These are phyloP conservation scores for Neobulgaria alba DNA, from an alignment of 2,329 filamentous ascomycete species.

Conservation along the genomic window DNA sequence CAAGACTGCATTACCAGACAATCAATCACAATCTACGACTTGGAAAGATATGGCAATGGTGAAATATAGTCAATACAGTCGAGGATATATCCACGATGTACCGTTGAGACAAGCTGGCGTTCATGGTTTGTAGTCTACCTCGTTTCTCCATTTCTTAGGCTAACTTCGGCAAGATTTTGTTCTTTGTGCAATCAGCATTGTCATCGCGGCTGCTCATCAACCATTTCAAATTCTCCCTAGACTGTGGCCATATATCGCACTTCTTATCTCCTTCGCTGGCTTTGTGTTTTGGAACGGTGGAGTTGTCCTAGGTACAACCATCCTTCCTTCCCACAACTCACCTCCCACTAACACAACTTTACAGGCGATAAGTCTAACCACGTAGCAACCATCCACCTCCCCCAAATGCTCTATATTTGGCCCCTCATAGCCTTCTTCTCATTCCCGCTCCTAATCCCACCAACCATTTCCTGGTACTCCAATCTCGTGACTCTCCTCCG, in stretches of 20 bases:
- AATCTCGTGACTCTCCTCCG: slow-evolving; percentile 23
- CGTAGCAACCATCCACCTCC: slow-evolving; percentile 75
- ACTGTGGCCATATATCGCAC: slow-evolving; percentile 50
- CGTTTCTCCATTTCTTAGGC: background rate
- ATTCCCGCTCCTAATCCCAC: slow-evolving; percentile 60
- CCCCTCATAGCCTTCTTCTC: slow-evolving; percentile 87
- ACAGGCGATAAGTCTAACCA: slow-evolving; percentile 91
- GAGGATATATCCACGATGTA: slow-evolving; percentile 48
- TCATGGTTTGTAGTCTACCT: slow-evolving; percentile 35
- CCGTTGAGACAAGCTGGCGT: slow-evolving; percentile 38
- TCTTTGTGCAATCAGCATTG: slow-evolving; percentile 54
- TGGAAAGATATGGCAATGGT: slow-evolving; percentile 7
- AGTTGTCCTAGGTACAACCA: slow-evolving; percentile 71
- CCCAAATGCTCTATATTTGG: slow-evolving; percentile 95
- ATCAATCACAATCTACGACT: slow-evolving; percentile 3
- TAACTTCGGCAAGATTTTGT: slow-evolving; percentile 39
- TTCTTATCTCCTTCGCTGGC: slow-evolving; percentile 57
- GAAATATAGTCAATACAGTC: slow-evolving; percentile 27
- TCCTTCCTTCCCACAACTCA: background rate
- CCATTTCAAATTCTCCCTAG: slow-evolving; percentile 37
- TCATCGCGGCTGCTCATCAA: slow-evolving; percentile 46
- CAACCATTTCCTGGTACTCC: slow-evolving; percentile 35
- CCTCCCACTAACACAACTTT: slow-evolving; percentile 1
- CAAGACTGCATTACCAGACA: slow-evolving; percentile 10
- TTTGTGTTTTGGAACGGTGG: slow-evolving; percentile 86